Conservation (phyloP, 148 eudicot genomes). For the Diospyros kaki region DNA sequence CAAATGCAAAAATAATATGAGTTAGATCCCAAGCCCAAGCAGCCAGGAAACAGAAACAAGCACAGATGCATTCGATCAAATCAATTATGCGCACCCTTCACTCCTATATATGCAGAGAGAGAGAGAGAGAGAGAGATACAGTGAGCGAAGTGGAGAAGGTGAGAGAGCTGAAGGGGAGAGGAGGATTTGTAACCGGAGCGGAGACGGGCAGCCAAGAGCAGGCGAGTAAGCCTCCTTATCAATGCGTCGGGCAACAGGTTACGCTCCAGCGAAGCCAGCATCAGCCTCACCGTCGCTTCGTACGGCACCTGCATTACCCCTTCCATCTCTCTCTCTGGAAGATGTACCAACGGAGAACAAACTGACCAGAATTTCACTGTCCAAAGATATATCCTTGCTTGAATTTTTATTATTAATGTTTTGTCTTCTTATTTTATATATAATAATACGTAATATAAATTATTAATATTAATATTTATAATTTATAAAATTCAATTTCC, state of each 20-base stretch:
- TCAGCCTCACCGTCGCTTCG: conserved; percentile 52
- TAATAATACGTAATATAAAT: too few species aligned
- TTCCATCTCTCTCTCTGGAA: conserved; percentile 31
- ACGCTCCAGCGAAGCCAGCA: conserved; percentile 63
- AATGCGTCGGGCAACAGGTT: conserved; percentile 72
- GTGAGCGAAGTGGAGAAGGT: conserved; percentile 62
- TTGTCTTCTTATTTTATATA: too few species aligned
- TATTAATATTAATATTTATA: too few species aligned
- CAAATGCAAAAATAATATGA: background rate
- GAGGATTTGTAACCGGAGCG: conserved; percentile 63
- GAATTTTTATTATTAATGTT: too few species aligned
- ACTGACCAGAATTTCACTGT: too few species aligned
- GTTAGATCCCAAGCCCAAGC: background rate
- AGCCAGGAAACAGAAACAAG: background rate
- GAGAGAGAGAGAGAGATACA: conserved; percentile 36
- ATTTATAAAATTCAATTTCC: too few species aligned
- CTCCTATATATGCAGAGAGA: background rate
- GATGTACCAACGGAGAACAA: too few species aligned
- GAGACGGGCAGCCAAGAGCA: conserved; percentile 60
- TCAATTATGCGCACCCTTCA: too few species aligned
- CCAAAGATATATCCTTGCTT: too few species aligned
- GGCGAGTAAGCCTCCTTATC: conserved; percentile 62
- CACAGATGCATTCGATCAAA: background rate
- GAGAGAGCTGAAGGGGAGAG: conserved; percentile 52
- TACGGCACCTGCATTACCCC: conserved; percentile 47